Conservation (phyloP, 2,329 filamentous ascomycete species). For the Chrysosporium keratinophilum region DNA sequence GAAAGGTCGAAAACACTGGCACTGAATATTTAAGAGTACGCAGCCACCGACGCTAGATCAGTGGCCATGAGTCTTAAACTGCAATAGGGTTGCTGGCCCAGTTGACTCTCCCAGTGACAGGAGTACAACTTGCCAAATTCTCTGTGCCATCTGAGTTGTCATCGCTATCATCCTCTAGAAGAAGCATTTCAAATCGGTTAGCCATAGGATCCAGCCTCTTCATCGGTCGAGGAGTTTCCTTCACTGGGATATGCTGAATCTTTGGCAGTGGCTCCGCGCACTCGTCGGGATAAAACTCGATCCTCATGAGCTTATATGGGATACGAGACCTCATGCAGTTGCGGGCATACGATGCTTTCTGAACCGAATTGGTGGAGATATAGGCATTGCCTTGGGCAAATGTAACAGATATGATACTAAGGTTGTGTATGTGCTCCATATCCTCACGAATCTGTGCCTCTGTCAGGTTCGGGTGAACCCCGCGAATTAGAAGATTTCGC, state of each 20-base stretch:
- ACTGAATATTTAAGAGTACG: neutral
- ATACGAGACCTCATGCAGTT: conserved; percentile 63
- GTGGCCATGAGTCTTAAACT: conserved; percentile 7
- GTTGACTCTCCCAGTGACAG: conserved; percentile 16
- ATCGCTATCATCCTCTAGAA: conserved; percentile 38
- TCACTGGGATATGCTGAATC: conserved; percentile 25
- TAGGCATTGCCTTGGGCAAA: conserved; percentile 52
- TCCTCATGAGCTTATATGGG: conserved; percentile 58
- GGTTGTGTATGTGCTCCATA: conserved; percentile 71
- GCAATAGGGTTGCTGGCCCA: conserved; percentile 16
- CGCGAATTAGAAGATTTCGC: conserved; percentile 61
- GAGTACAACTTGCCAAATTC: conserved; percentile 14
- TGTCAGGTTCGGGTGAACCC: conserved; percentile 49
- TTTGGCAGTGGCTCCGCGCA: conserved; percentile 52
- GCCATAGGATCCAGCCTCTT: conserved; percentile 33
- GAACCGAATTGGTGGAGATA: conserved; percentile 67
- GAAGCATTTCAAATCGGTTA: conserved; percentile 55
- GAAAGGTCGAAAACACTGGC: neutral
- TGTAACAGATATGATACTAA: conserved; percentile 56
- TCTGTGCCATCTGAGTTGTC: conserved; percentile 27
- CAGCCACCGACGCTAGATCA: neutral
- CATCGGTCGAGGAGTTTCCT: conserved; percentile 24
- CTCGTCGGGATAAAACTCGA: conserved; percentile 63
- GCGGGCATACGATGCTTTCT: conserved; percentile 62
- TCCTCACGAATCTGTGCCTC: conserved; percentile 58